phyloP scores from a whole-genome alignment of 208 protist genomes.

The Leishmania arabica region DNA sequence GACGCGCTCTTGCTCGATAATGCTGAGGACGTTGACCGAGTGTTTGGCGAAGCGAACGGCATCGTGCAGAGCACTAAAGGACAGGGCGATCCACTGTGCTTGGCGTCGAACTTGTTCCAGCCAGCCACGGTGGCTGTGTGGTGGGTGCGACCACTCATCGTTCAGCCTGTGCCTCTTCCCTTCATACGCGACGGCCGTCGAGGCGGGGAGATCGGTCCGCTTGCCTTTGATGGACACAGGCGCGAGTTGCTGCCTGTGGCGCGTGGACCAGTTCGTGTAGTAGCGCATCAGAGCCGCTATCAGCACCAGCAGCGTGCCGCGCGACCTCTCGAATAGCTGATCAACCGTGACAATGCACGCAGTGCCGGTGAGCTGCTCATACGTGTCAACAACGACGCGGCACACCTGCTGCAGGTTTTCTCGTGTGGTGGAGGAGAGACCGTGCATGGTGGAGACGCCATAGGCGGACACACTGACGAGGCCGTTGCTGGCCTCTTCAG shows the following conservation, averaged over 20 bases:
- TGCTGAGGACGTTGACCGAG: conserved; percentile 28
- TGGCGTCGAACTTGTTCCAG: conserved; percentile 49
- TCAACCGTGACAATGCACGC: conserved; percentile 53
- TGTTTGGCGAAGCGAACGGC: conserved; percentile 43
- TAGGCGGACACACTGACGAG: background rate
- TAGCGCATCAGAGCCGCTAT: conserved; percentile 69
- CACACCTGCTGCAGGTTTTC: conserved; percentile 37
- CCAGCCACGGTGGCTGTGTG: conserved; percentile 58
- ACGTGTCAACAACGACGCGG: conserved; percentile 53
- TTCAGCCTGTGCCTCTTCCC: conserved; percentile 35
- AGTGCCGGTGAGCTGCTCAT: conserved; percentile 63
- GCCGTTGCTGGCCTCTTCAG: background rate
- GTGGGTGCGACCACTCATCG: conserved; percentile 65
- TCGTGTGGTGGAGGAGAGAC: conserved; percentile 18
- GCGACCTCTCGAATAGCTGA: conserved; percentile 51
- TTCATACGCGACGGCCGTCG: conserved; percentile 5
- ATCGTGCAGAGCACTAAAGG: conserved; percentile 72
- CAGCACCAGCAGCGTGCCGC: conserved; percentile 59
- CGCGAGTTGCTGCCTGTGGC: conserved; percentile 38
- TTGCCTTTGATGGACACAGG: conserved; percentile 6
- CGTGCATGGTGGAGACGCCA: conserved; percentile 16
- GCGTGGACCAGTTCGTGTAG: conserved; percentile 74
- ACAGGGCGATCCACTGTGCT: conserved; percentile 68
- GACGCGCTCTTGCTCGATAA: conserved; percentile 57
- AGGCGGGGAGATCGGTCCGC: background rate